These are phyloP conservation scores for Globisporangium nunn DNA, from an alignment of 352 stramenopile species.

Conservation along the genomic window DNA sequence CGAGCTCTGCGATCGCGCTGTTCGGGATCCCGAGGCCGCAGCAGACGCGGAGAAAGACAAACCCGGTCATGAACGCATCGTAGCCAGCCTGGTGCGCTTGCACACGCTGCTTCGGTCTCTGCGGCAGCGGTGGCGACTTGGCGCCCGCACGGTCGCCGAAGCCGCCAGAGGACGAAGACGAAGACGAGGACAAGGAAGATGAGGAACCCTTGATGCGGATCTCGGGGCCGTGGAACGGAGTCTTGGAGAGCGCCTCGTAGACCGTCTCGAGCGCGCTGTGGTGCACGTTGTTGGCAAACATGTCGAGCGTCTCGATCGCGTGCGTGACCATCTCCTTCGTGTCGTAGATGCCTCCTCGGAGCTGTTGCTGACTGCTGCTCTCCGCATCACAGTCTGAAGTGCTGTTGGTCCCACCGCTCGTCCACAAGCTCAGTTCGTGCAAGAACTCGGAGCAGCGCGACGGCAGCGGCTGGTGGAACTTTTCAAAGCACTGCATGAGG, in stretches of 20 bases:
- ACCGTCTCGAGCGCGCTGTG: constrained; percentile 65
- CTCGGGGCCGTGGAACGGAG: constrained; percentile 59
- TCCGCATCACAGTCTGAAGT: neutral
- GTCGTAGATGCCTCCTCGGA: constrained; percentile 40
- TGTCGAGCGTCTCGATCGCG: constrained; percentile 58
- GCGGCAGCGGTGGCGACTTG: constrained; percentile 2
- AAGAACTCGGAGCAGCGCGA: constrained; percentile 48
- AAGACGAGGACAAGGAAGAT: neutral
- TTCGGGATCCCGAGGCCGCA: constrained; percentile 51
- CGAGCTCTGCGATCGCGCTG: constrained; percentile 32
- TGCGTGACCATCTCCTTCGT: constrained; percentile 65
- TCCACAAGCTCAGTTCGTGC: constrained; percentile 44
- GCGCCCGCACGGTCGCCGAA: neutral
- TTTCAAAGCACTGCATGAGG: constrained; percentile 73
- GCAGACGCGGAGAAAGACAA: constrained; percentile 64
- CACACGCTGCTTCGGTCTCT: constrained; percentile 17
- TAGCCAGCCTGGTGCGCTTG: constrained; percentile 70
- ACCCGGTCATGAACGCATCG: constrained; percentile 76
- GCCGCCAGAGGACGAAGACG: neutral
- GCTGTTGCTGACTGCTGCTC: neutral
- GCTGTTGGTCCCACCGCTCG: constrained; percentile 12
- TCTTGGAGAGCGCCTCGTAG: constrained; percentile 44
- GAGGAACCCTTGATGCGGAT: constrained; percentile 24
- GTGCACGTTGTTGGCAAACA: constrained; percentile 44
- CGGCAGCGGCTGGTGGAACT: constrained; percentile 63